Percentiles rank a stretch among this genome's conserved stretches.
Conservation (phyloP, 805 yeast species). For the Pachysolen tannophilus region DNA sequence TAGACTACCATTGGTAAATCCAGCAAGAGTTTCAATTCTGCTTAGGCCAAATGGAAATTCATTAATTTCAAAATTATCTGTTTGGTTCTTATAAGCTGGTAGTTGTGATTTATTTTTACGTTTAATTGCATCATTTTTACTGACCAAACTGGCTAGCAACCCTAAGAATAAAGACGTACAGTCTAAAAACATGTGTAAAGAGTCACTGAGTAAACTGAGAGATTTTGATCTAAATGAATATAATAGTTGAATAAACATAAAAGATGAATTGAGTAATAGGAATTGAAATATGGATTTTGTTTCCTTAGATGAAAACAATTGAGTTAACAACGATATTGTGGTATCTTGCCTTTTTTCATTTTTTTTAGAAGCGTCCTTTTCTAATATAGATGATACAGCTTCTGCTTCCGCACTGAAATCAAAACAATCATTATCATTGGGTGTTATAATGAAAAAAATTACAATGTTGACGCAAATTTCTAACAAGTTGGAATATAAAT, state of each 20-base stretch:
- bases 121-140: constrained; percentile 17
- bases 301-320: constrained; percentile 46
- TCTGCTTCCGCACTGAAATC: constrained; percentile 1
- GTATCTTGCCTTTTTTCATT: not conserved
- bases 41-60: constrained; percentile 80
- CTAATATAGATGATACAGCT: not conserved
- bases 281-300: constrained; percentile 87
- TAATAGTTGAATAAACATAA: constrained; percentile 89
- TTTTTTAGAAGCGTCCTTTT: not conserved
- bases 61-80: not conserved
- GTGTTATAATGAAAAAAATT: constrained; percentile 1
- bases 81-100: not conserved
- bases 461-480: constrained; percentile 5
- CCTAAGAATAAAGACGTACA: constrained; percentile 89
- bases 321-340: too few species aligned
- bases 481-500: not conserved
- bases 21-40: constrained; percentile 85
- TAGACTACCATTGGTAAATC: constrained; percentile 89
- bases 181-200: constrained; percentile 93
- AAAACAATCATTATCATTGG: constrained; percentile 6
- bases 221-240: constrained; percentile 93
- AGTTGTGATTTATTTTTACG: too few species aligned
- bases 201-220: constrained; percentile 83
- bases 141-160: constrained; percentile 63
- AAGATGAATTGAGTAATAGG: constrained; percentile 74